Conservation (phyloP, 1,284 basidiomycete species). For the Puccinia horiana region DNA sequence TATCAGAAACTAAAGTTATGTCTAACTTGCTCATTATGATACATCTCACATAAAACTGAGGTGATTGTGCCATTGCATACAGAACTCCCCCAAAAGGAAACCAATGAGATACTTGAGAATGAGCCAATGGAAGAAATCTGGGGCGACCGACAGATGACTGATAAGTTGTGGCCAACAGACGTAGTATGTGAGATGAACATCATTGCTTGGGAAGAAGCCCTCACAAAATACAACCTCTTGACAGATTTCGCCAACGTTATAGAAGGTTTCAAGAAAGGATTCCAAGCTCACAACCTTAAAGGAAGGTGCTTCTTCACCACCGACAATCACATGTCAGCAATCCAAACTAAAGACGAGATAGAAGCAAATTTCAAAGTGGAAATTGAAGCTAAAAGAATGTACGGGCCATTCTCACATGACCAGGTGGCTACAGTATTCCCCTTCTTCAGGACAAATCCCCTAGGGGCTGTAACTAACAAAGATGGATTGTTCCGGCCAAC, state of each 20-base stretch:
- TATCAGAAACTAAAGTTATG: too few relatives aligned
- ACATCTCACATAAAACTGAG: too few relatives aligned
- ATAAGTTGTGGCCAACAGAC: too few relatives aligned
- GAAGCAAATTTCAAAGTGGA: not conserved
- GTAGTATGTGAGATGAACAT: slow-evolving; percentile 9
- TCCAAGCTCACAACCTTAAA: not conserved
- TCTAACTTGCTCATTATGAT: too few relatives aligned
- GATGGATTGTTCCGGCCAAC: slow-evolving; percentile 9
- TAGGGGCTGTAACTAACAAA: slow-evolving; percentile 9
- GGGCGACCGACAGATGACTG: too few relatives aligned
- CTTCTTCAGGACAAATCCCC: too few relatives aligned
- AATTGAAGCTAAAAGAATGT: not conserved
- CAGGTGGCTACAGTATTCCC: too few relatives aligned
- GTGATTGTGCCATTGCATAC: too few relatives aligned
- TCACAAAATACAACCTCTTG: not conserved
- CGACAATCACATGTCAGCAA: not conserved
- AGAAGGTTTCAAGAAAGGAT: not conserved
- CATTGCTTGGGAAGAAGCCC: not conserved
- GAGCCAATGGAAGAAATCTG: too few relatives aligned
- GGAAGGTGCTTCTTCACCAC: not conserved
- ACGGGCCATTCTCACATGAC: not conserved
- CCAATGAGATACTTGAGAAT: too few relatives aligned
- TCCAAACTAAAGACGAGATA: not conserved
- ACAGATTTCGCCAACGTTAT: too few relatives aligned
- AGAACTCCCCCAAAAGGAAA: too few relatives aligned